phyloP scores from a whole-genome alignment of 129 eudicot species.

The Heracleum sosnowskyi region DNA sequence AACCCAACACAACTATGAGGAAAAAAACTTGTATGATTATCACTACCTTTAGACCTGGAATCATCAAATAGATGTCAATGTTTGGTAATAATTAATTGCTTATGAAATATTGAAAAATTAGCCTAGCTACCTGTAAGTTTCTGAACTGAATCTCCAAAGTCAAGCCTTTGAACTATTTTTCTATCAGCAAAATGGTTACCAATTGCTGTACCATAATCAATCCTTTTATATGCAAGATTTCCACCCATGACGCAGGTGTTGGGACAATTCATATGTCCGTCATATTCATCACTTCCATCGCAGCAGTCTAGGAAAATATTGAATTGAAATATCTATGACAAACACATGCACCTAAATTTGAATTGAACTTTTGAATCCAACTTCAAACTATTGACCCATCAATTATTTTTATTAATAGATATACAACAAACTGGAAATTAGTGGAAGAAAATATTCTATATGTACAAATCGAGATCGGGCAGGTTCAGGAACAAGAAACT shows the following conservation, averaged over 20 bases:
- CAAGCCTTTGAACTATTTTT: slow-evolving; percentile 22
- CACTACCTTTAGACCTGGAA: slow-evolving; percentile 71
- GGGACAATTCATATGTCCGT: slow-evolving; percentile 54
- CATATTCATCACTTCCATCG: slow-evolving; percentile 98
- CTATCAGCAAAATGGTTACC: slow-evolving; percentile 21
- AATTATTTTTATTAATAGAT: no score
- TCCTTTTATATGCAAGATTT: slow-evolving; percentile 42
- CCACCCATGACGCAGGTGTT: slow-evolving; percentile 95
- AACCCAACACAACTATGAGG: slow-evolving; percentile 34
- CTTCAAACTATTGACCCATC: background rate
- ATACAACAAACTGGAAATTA: background rate
- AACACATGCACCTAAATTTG: slow-evolving; percentile 5
- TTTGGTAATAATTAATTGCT: background rate
- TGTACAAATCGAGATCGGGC: background rate
- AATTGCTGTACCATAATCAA: slow-evolving; percentile 27
- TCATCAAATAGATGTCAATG: slow-evolving; percentile 8
- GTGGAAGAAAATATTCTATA: background rate
- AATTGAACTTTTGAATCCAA: no score
- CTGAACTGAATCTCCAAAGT: slow-evolving; percentile 34
- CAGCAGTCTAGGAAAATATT: slow-evolving; percentile 60
- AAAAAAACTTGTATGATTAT: slow-evolving; percentile 50
- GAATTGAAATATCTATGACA: background rate
- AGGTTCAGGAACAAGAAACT: background rate
- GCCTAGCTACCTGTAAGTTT: slow-evolving; percentile 49
- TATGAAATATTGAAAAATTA: background rate